Conservation (phyloP, 2,329 filamentous ascomycete genomes). For the Ambrosiella cleistominuta region DNA sequence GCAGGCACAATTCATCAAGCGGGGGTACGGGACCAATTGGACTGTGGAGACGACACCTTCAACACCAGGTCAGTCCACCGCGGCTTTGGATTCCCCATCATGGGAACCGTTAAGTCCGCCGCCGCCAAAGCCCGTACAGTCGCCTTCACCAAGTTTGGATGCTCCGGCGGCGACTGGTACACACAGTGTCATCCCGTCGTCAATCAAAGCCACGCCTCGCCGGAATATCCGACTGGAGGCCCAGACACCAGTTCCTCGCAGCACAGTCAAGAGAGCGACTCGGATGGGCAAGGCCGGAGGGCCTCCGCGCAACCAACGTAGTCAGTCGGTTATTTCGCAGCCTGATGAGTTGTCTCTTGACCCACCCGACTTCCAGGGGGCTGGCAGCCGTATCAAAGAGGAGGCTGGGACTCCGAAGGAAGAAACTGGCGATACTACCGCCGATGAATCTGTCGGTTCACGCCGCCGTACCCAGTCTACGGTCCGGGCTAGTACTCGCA, state of each 20-base stretch:
- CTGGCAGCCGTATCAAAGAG: conserved; percentile 34
- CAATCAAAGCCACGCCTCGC: conserved; percentile 10
- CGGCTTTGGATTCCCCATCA: conserved; percentile 32
- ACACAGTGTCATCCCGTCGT: conserved; percentile 3
- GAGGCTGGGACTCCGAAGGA: conserved; percentile 41
- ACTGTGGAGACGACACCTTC: conserved; percentile 37
- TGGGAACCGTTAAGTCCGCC: conserved; percentile 31
- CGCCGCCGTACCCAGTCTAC: conserved; percentile 23
- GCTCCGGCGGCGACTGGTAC: conserved; percentile 17
- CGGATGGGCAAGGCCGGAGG: conserved; percentile 7
- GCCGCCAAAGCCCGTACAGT: background rate
- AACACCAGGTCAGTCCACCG: conserved; percentile 29
- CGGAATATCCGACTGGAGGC: conserved; percentile 11
- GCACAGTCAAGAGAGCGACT: conserved; percentile 3
- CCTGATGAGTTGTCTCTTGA: conserved; percentile 32
- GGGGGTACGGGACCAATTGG: conserved; percentile 39
- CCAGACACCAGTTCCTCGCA: conserved; percentile 8
- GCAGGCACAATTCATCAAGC: conserved; percentile 16
- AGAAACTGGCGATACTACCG: conserved; percentile 37
- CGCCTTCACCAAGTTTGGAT: background rate
- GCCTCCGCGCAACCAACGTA: conserved; percentile 21
- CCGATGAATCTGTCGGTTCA: conserved; percentile 32
- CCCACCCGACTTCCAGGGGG: conserved; percentile 18
- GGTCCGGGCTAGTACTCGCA: conserved; percentile 26
- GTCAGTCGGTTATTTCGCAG: conserved; percentile 29